phyloP scores from a whole-genome alignment of 495 filamentous ascomycete genomes.

The Penicillium pulvis region DNA sequence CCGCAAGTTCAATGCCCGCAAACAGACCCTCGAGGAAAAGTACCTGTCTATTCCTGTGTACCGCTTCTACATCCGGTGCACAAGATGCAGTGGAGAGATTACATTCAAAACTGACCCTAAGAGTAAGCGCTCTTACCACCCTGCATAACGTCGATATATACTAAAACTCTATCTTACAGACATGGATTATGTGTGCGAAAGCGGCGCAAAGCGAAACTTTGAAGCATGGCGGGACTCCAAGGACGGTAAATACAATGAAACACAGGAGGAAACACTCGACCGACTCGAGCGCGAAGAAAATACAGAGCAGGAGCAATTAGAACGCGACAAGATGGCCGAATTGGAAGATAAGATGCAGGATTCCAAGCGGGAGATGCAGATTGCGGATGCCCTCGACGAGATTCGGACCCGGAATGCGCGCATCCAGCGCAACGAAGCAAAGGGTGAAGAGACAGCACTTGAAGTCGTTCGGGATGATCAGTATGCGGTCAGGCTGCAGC shows the following conservation, averaged over 20 bases:
- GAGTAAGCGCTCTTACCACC: slow-evolving; percentile 46
- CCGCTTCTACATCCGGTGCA: slow-evolving; percentile 95
- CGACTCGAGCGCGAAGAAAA: slow-evolving; percentile 74
- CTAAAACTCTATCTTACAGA: slow-evolving; percentile 24
- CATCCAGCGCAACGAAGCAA: slow-evolving; percentile 70
- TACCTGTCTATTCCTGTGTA: slow-evolving; percentile 89
- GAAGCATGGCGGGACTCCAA: slow-evolving; percentile 77
- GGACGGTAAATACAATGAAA: slow-evolving; percentile 61
- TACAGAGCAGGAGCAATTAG: slow-evolving; percentile 55
- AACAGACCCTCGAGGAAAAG: slow-evolving; percentile 89
- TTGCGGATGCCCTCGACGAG: slow-evolving; percentile 95
- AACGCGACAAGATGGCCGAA: slow-evolving; percentile 75
- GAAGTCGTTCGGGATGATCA: slow-evolving; percentile 40
- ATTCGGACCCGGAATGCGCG: slow-evolving; percentile 89
- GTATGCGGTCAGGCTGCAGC: slow-evolving; percentile 61
- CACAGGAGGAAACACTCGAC: slow-evolving; percentile 85
- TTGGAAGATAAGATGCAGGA: slow-evolving; percentile 83
- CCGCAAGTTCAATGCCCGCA: slow-evolving; percentile 95
- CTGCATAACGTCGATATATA: background rate
- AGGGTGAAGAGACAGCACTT: slow-evolving; percentile 49
- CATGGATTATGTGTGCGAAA: slow-evolving; percentile 87
- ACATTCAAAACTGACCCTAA: slow-evolving; percentile 95
- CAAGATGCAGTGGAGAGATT: slow-evolving; percentile 85
- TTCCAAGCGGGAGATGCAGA: slow-evolving; percentile 95
- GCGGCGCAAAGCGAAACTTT: slow-evolving; percentile 88